These are phyloP conservation scores for Phytophthora cryptogea DNA, from an alignment of 352 stramenopile genomes.

Conservation along the genomic window DNA sequence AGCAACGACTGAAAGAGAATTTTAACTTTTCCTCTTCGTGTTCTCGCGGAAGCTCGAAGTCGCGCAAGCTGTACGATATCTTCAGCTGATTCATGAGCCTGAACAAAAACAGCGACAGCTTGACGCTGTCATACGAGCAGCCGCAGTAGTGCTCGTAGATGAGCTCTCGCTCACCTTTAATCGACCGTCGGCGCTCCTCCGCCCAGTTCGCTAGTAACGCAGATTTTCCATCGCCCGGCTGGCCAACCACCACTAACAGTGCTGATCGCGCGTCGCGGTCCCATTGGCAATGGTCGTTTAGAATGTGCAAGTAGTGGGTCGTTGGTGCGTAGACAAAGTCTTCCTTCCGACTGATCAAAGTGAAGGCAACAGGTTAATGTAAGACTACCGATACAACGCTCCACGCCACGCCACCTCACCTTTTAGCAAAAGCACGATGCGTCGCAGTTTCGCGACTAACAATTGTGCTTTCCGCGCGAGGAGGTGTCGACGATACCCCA, in stretches of 20 bases:
- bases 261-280: conserved; percentile 39
- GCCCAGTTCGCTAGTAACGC: conserved; percentile 81
- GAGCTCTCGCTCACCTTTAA: conserved; percentile 49
- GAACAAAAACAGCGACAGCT: conserved; percentile 83
- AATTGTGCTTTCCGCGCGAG: conserved; percentile 62
- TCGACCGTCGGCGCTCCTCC: conserved; percentile 40
- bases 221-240: conserved; percentile 75
- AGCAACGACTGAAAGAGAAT: conserved; percentile 78
- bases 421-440: conserved; percentile 73
- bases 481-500: conserved; percentile 9
- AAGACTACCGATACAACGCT: neutral
- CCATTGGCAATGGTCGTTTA: conserved; percentile 77
- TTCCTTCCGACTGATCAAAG: conserved; percentile 50
- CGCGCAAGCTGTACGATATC: conserved; percentile 63
- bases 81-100: conserved; percentile 84
- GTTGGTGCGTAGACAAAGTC: conserved; percentile 73
- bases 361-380: neutral
- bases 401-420: conserved; percentile 22
- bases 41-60: conserved; percentile 80
- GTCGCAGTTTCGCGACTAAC: conserved; percentile 76
- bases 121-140: conserved; percentile 86
- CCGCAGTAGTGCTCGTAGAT: conserved; percentile 85
- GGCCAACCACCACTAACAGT: conserved; percentile 64
- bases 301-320: conserved; percentile 61
- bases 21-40: conserved; percentile 89